Base-by-base conservation (phyloP, 495 filamentous ascomycete genomes). In the Neurospora sp. region DNA sequence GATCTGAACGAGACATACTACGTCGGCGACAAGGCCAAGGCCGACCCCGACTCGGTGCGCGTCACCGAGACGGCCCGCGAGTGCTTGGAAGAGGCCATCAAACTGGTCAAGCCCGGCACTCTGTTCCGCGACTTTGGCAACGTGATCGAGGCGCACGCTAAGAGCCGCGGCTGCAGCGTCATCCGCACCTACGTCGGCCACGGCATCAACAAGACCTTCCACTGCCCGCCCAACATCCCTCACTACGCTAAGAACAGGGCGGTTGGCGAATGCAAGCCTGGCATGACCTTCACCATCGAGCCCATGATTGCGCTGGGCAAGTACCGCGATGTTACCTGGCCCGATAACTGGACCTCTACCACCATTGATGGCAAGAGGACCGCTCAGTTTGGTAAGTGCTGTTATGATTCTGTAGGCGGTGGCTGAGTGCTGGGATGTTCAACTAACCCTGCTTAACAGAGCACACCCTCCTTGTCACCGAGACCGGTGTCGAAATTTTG, bases 1-100 rank as follows among this genome's bases (percentile, higher is more conserved):
- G 93, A 97, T 80, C 82, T 97, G 37, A 97, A 97, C 83, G 93
- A 97, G 80, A 97, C 93, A 8, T 97, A 97, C 83, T 96, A 96
- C 76, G 89, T 97, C 14, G 93, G 93, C 39, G 89, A 92, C 68
- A 91, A 89, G 76, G 89, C 93, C 12, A 87, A 85, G 72, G 88
- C 90, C 0, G 89, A 96, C 75, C 85, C 91, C 5, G 92, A 95
- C 71, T 88, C 91, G 1, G 92, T 97, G 42, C 88, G 93, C n/a
- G 93, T 97, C 0, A 91, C 94, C 27, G 93, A 97, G 81, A 87
- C 93, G 12, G 85, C 93, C 48, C 86, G 93, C 70, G 91, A 95
- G 78, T 96, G 91, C 76, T 78, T 96, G 68, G 88, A 93, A n/a
- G 87, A 92, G 81, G 91, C 93, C 12, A 95, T 96, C 76, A 90